A percentile compares a stretch with the other conserved stretches of the same genome.
Evolutionary conservation across 139 green algal genomes (phyloP).

Genomic region (Chlorella vulgaris): DNA sequence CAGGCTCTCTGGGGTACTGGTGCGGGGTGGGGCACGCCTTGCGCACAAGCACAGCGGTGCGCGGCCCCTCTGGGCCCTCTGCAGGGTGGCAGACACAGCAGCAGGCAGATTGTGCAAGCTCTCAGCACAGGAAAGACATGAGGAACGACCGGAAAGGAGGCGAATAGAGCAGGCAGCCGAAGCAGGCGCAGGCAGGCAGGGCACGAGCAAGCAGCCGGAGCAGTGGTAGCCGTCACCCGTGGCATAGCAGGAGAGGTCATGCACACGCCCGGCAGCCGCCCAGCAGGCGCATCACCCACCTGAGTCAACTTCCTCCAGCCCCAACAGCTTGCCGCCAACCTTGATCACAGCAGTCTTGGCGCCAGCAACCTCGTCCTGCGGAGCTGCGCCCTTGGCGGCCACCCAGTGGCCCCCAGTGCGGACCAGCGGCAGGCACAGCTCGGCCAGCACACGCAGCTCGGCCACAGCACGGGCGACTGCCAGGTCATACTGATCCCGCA

Average conservation of each 20-base stretch:
- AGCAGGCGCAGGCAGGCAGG: background rate
- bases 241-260: background rate
- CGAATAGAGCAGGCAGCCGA: background rate
- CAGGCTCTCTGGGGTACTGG: conserved; percentile 71
- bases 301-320: conserved; percentile 66
- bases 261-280: background rate
- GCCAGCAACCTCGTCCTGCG: conserved; percentile 67
- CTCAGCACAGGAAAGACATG: background rate
- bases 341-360: conserved; percentile 58
- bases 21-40: conserved; percentile 60
- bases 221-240: background rate
- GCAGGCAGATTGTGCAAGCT: no score
- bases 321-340: conserved; percentile 64
- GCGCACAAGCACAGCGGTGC: conserved; percentile 61
- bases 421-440: conserved; percentile 93
- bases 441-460: conserved; percentile 77
- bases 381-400: conserved; percentile 80
- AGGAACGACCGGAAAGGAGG: background rate
- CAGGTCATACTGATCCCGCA: conserved; percentile 70
- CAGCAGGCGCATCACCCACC: conserved; percentile 19
- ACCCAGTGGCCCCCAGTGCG: conserved; percentile 75
- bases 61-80: conserved; percentile 34
- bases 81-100: background rate
- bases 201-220: background rate
- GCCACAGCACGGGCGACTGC: conserved; percentile 88